A percentile compares a stretch with the other conserved stretches of the same genome.
Conservation (phyloP, 225 moss, liverwort and hornwort species). For the Takakia lepidozioides region DNA sequence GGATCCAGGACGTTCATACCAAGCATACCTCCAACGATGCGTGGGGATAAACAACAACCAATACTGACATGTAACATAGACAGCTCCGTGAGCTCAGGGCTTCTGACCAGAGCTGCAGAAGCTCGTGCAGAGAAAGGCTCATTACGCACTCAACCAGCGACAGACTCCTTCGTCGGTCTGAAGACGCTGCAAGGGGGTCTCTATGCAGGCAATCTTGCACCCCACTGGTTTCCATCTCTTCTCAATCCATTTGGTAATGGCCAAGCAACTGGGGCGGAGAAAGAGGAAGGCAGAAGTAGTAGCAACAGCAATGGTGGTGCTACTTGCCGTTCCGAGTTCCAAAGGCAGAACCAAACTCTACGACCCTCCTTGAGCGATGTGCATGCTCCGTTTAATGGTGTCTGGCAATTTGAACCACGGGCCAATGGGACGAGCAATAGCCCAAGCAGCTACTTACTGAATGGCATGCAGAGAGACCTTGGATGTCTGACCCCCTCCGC, state of each 20-base stretch:
- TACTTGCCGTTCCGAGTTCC: conserved; percentile 55
- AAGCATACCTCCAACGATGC: conserved; percentile 6
- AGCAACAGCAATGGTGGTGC: conserved; percentile 27
- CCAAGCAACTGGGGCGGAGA: conserved; percentile 5
- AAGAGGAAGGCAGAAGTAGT: conserved; percentile 22
- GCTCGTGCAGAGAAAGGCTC: conserved; percentile 39
- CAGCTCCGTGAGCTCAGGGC: conserved; percentile 38
- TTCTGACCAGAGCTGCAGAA: conserved; percentile 40
- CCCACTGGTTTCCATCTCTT: conserved; percentile 41
- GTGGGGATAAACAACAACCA: conserved; percentile 3
- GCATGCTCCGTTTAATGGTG: conserved; percentile 8
- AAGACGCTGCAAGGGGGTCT: conserved; percentile 52
- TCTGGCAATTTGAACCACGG: conserved; percentile 8
- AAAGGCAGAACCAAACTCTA: conserved; percentile 23
- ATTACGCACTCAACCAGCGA: conserved; percentile 11
- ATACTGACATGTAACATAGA: conserved; percentile 15
- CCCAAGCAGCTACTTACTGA: too few relatives aligned
- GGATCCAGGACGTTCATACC: conserved; percentile 6
- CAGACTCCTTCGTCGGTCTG: conserved; percentile 35
- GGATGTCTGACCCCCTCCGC: conserved; percentile 22
- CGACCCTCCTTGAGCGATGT: too few relatives aligned
- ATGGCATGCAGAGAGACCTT: conserved; percentile 15
- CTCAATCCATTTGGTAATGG: conserved; percentile 20
- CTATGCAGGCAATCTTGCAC: conserved; percentile 23
- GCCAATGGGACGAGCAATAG: conserved; percentile 9